Base-by-base conservation (phyloP, 2,329 filamentous ascomycete genomes). In the Penicillium sp. region DNA sequence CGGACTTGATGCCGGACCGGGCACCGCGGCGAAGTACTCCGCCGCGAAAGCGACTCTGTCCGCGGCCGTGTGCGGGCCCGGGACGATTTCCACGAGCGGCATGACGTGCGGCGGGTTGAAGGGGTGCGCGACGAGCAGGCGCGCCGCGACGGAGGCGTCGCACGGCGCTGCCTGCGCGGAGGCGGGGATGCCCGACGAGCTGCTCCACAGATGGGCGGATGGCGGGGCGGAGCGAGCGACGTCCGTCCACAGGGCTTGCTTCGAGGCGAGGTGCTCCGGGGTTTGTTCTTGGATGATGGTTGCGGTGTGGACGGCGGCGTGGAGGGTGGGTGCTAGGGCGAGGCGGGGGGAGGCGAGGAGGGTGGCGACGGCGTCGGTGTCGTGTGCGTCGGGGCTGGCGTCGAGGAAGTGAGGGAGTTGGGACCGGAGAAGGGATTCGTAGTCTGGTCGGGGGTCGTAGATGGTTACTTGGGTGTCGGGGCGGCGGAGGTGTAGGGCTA, bases 91-190 rank as follows among this genome's bases (percentile, higher is more conserved):
- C 2, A 81, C 59, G 1, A 82, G 53, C 0, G 79, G 79, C 75
- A 81, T 80, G 37, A 81, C 70, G 47, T 81, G 77, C 1, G 78
- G 79, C 15, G 76, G 79, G 39, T 81, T 81, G 57, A 77, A 82
- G 0, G 79, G 78, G 54, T 81, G 79, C 3, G 79, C 76, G 1
- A 81, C 73, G 0, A 81, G 46, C 2, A 82, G 54, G 2, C 77
- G 62, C 17, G 52, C 56, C 34, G 60, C 57, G 18, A 50, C 69
- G 76, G 73, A 3, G 63, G 47, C 7, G 59, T 60, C 16, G n/a
- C 43, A 51, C 1, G 20, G 28, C 4, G 38, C 31, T 3, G 31
- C 38, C 47, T 81, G 77, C 16, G 59, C 60, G 0, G 73, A 77
- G 0, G 78, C 75, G 0, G 75, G 69, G 18, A 81, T 80, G 0